These are phyloP conservation scores for Plectosphaerella plurivora DNA, from an alignment of 2,329 filamentous ascomycete genomes.

Conservation along the genomic window DNA sequence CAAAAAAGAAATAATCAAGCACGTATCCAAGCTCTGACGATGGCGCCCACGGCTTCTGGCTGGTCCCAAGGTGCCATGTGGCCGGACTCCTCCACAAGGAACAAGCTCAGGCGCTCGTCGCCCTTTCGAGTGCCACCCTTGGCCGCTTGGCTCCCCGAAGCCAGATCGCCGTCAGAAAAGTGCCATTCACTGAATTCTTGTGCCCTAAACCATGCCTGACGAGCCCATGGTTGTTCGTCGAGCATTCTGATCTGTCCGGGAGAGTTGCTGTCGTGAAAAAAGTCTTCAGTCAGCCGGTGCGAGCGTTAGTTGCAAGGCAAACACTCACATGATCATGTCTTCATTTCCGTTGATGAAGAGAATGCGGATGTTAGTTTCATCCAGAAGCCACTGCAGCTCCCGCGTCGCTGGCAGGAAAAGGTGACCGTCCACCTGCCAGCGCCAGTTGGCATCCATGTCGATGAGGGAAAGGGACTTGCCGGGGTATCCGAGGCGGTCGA, in stretches of 20 bases:
- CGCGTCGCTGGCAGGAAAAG: background rate
- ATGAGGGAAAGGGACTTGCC: background rate
- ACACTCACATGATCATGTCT: constrained; percentile 2
- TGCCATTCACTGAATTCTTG: background rate
- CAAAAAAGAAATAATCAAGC: too few relatives aligned
- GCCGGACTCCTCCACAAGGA: constrained; percentile 3
- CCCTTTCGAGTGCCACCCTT: background rate
- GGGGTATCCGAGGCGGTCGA: background rate
- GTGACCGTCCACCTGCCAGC: background rate
- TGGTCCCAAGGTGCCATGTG: constrained; percentile 5
- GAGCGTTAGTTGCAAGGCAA: background rate
- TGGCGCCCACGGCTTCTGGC: background rate
- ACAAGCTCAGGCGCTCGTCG: background rate
- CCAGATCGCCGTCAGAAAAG: background rate
- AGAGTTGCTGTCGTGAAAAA: background rate
- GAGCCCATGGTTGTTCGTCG: background rate
- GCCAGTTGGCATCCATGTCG: background rate
- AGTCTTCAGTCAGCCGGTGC: background rate
- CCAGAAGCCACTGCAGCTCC: constrained; percentile 2
- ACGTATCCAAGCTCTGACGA: background rate
- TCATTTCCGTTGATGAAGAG: constrained; percentile 8
- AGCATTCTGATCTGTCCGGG: background rate
- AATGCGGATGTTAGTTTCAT: constrained; percentile 1
- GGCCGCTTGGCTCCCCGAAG: background rate
- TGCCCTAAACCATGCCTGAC: background rate